Percentiles rank a stretch among this genome's conserved stretches.
These are phyloP conservation scores for Prunella vulgaris DNA, from an alignment of 257 asterid species.

Conservation along the genomic window DNA sequence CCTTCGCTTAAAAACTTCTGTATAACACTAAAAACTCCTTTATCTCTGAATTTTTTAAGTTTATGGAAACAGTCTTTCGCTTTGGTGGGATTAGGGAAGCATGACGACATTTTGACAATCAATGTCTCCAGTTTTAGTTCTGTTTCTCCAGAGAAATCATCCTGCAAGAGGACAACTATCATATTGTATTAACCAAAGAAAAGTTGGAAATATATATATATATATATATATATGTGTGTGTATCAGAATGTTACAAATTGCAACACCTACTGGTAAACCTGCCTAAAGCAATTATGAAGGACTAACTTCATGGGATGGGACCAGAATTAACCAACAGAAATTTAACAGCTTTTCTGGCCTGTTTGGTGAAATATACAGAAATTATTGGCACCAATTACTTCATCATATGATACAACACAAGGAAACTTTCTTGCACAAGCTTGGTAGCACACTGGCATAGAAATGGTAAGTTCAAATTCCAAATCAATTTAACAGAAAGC, in stretches of 20 bases:
- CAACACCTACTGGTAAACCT: background rate
- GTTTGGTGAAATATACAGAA: background rate
- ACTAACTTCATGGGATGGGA: background rate
- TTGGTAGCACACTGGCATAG: background rate
- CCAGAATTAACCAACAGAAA: constrained; percentile 1
- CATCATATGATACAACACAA: background rate
- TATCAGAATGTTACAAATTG: constrained; percentile 13
- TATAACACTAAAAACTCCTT: constrained; percentile 32
- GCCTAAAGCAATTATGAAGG: constrained; percentile 1
- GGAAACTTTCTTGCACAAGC: constrained; percentile 5
- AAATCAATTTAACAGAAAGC: background rate
- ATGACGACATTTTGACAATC: constrained; percentile 58
- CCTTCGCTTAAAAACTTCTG: constrained; percentile 41
- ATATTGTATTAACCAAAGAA: background rate
- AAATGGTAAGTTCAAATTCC: background rate
- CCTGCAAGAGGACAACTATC: constrained; percentile 38
- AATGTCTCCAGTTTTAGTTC: constrained; percentile 45
- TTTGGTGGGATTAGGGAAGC: constrained; percentile 63
- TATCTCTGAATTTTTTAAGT: constrained; percentile 41
- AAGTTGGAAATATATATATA: background rate
- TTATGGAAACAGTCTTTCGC: constrained; percentile 61
- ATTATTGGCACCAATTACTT: constrained; percentile 1
- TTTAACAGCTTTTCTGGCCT: background rate
- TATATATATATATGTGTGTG: no score
- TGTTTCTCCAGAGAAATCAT: constrained; percentile 36